phyloP scores from a whole-genome alignment of 495 filamentous ascomycete genomes.

The Pyrenula massariospora region DNA sequence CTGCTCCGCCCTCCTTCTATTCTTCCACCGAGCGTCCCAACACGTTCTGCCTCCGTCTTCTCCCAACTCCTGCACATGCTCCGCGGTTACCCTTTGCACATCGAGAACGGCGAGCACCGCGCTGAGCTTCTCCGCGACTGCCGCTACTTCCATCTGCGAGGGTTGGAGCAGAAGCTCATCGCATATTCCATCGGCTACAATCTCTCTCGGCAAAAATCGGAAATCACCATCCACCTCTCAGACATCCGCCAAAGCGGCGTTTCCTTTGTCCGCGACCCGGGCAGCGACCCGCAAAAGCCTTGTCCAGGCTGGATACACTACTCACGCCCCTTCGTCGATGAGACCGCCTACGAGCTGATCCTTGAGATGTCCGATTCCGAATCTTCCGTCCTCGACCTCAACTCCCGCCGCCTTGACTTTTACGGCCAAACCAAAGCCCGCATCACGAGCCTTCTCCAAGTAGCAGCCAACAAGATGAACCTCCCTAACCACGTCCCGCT shows the following conservation, averaged over 20 bases:
- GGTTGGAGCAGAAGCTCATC: constrained; percentile 79
- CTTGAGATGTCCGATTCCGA: constrained; percentile 62
- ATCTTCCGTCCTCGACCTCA: constrained; percentile 49
- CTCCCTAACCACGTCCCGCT: constrained; percentile 53
- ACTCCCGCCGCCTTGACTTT: constrained; percentile 54
- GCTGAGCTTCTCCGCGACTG: constrained; percentile 73
- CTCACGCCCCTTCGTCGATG: constrained; percentile 72
- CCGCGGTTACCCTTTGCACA: constrained; percentile 75
- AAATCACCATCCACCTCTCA: constrained; percentile 73
- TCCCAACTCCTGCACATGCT: constrained; percentile 73
- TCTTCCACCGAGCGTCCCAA: constrained; percentile 67
- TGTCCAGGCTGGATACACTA: constrained; percentile 59
- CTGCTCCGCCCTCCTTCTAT: constrained; percentile 89
- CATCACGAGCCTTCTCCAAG: constrained; percentile 62
- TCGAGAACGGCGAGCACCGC: constrained; percentile 69
- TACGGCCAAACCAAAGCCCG: constrained; percentile 53
- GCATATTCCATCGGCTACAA: constrained; percentile 70
- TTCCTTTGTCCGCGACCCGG: constrained; percentile 40
- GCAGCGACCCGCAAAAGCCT: constrained; percentile 8
- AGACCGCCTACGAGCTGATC: constrained; percentile 58
- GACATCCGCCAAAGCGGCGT: constrained; percentile 81
- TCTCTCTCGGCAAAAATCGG: constrained; percentile 46
- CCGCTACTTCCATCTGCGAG: constrained; percentile 86
- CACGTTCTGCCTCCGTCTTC: constrained; percentile 69
- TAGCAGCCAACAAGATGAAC: constrained; percentile 71